A percentile compares a stretch with the other conserved stretches of the same genome.
phyloP scores from a whole-genome alignment of 805 yeast species.

The Ogataea saltuana region DNA sequence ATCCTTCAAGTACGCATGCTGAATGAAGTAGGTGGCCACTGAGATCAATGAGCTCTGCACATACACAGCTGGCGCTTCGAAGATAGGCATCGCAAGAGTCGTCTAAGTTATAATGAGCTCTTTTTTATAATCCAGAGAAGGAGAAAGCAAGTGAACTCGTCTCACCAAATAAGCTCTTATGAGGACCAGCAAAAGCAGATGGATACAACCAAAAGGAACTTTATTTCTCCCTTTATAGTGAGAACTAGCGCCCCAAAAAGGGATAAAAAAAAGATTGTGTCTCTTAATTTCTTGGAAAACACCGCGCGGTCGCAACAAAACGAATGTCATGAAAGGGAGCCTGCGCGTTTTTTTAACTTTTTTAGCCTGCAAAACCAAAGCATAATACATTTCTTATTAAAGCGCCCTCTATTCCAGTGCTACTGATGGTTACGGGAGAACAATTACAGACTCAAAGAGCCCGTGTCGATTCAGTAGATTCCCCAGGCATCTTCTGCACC shows the following conservation, averaged over 20 bases:
- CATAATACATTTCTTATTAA: constrained; percentile 4
- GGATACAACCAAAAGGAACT: background rate
- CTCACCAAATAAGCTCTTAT: constrained; percentile 5
- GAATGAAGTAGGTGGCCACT: constrained; percentile 43
- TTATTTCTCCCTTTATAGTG: background rate
- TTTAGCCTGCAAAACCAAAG: background rate
- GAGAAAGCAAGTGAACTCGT: constrained; percentile 11
- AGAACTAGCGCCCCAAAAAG: constrained; percentile 4
- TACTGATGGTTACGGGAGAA: too few species aligned
- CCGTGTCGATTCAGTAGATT: constrained; percentile 46
- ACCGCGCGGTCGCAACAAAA: constrained; percentile 4
- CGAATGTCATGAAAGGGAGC: background rate
- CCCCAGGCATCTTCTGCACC: constrained; percentile 99
- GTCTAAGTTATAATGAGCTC: constrained; percentile 3
- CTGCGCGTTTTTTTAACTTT: background rate
- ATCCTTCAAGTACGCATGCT: constrained; percentile 42
- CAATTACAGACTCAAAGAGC: too few species aligned
- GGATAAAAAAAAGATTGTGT: constrained; percentile 1
- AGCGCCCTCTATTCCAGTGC: constrained; percentile 5
- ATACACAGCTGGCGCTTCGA: constrained; percentile 50
- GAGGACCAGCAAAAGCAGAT: constrained; percentile 1
- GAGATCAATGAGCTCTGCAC: constrained; percentile 43
- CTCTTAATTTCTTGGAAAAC: too few species aligned
- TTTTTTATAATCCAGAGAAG: constrained; percentile 6
- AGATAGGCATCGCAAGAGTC: constrained; percentile 37